A percentile compares a stretch with the other conserved stretches of the same genome.
Conservation (phyloP, 768 basidiomycete genomes). For the Omphalotus guepiniiformis region DNA sequence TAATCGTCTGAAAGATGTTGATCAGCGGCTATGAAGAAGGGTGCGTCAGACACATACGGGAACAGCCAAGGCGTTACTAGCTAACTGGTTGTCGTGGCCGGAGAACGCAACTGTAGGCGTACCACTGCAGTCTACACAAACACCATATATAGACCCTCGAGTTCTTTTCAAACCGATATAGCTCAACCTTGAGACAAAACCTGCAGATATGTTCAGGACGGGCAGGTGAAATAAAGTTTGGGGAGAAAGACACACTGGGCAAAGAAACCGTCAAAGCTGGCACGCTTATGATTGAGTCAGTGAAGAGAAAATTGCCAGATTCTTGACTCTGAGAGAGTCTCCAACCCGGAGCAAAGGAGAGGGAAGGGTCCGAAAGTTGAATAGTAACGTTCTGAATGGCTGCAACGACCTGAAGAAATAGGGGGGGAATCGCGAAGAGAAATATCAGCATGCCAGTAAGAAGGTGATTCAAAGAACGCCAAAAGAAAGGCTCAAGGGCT, state of each 20-base stretch:
- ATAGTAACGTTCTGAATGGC: constrained; percentile 16
- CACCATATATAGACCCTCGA: constrained; percentile 23
- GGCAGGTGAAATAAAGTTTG: not conserved
- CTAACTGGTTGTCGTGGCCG: constrained; percentile 18
- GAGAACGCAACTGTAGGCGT: constrained; percentile 14
- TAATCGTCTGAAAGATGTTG: constrained; percentile 14
- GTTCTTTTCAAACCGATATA: constrained; percentile 24
- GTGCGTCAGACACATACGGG: constrained; percentile 15
- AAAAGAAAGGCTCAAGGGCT: not conserved
- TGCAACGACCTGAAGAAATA: constrained; percentile 2
- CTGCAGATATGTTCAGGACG: constrained; percentile 10
- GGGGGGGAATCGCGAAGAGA: not conserved
- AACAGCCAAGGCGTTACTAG: constrained; percentile 13
- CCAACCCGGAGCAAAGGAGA: constrained; percentile 22
- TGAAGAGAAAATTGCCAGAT: constrained; percentile 12
- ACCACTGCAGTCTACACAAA: constrained; percentile 23
- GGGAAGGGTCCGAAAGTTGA: constrained; percentile 11
- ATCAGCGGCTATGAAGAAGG: not conserved
- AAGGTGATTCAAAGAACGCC: not conserved
- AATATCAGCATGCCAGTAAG: not conserved
- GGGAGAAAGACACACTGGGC: constrained; percentile 20
- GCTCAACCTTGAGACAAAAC: constrained; percentile 18
- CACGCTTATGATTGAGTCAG: constrained; percentile 14
- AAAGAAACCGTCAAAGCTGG: constrained; percentile 17
- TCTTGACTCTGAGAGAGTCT: not conserved